phyloP scores from a whole-genome alignment of 176 grass and related monocot species.

The Pontederia crassipes region DNA sequence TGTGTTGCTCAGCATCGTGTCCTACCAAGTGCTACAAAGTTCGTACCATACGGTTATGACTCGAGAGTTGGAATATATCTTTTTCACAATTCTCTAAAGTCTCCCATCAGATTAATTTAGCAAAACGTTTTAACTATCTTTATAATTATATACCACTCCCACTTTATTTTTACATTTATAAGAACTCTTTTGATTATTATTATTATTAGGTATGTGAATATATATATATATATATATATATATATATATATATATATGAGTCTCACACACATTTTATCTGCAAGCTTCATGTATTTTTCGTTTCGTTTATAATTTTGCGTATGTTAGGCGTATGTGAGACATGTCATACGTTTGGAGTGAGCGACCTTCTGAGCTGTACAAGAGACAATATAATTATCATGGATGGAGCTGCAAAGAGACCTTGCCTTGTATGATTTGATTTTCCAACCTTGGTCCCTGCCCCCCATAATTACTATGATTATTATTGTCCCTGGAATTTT shows the following conservation, averaged over 20 bases:
- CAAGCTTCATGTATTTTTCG: not conserved
- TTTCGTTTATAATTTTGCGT: not conserved
- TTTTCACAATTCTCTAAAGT: too few species aligned
- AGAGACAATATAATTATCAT: not conserved
- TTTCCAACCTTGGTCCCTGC: too few species aligned
- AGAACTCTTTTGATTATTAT: too few species aligned
- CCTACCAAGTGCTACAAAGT: not conserved
- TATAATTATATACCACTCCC: too few species aligned
- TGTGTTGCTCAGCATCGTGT: not conserved
- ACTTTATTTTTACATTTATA: too few species aligned
- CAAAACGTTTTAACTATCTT: too few species aligned
- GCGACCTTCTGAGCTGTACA: conserved; percentile 1
- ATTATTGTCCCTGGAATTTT: too few species aligned
- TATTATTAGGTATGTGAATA: too few species aligned
- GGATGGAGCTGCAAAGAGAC: not conserved
- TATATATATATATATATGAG: too few species aligned
- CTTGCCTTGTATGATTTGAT: not conserved
- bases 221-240: not conserved
- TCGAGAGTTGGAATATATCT: not conserved
- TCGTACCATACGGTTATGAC: not conserved
- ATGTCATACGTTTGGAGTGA: conserved; percentile 30
- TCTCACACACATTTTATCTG: not conserved
- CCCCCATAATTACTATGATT: too few species aligned
- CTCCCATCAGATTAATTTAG: too few species aligned
- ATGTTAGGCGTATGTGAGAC: conserved; percentile 14